Evolutionary conservation across 2,329 filamentous ascomycete species (phyloP), one percentile per base, ranked within the genome.

Genomic region (Dissoconium aciculare): DNA sequence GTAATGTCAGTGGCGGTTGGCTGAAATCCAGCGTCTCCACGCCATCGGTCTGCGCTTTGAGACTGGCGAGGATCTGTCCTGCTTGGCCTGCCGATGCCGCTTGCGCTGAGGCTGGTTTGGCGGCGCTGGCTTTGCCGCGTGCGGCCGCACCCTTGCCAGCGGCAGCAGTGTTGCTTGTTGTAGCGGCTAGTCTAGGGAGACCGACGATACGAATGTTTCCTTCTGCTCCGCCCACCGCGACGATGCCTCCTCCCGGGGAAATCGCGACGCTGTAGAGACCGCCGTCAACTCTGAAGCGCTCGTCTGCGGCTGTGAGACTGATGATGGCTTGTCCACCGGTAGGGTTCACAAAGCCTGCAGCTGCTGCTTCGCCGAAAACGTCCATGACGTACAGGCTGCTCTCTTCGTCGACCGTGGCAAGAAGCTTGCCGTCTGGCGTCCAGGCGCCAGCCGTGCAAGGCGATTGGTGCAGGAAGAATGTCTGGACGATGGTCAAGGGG

Each of bases 371-470:
- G 28, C 82, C 81, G 59, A 84, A 93, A 10, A 85, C 78, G 50
- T 95, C 89, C 72, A 83, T 94, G 14, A 93, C 85, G 54, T 85
- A 87, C 35, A 98, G 67, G 44, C 76, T 85, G 35, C 74, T 70
- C 55, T 95, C 87, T 52, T 95, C 87, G 26, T 77, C 76, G 4
- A 95, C 82, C 0, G 85, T 94, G 5, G 80, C 82, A 2, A 98
- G 68, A 11, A 95, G 62, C 16, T 74, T 74, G 30, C 89, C 89
- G 53, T 94, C 85, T 4, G 81, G 69, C 0, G 82, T 82, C 85
- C 89, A 98, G 2, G 78, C 67, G 36, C 89, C 89, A 5, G 85
- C 87, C 2, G 89, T 95, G 59, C 80, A 91, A 15, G 80, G 62
- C 11, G 61, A 78, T 3, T 80, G 87, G 61, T 95, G 89, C 15